Evolutionary conservation across 805 yeast genomes (phyloP).

Genomic region (Kodamaea restingae): DNA sequence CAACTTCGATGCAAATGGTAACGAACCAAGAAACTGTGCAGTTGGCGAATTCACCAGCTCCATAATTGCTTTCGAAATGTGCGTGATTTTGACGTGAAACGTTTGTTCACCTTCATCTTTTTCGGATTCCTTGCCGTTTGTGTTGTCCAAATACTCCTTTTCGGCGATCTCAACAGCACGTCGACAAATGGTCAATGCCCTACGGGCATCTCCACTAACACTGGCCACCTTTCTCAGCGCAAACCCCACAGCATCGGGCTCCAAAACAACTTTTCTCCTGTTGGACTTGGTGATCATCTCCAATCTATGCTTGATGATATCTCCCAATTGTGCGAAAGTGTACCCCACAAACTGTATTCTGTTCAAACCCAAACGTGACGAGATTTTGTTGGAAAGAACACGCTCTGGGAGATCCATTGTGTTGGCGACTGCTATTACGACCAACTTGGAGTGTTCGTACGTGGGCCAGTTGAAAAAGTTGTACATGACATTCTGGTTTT

Average conservation of each 20-base stretch:
- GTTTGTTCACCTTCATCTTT: constrained; percentile 25
- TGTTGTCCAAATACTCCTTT: constrained; percentile 39
- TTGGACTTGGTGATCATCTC: constrained; percentile 37
- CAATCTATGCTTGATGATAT: constrained; percentile 69
- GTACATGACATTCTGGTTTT: constrained; percentile 82
- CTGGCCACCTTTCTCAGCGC: constrained; percentile 93
- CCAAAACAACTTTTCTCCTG: constrained; percentile 43
- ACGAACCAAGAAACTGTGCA: constrained; percentile 49
- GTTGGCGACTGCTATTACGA: constrained; percentile 92
- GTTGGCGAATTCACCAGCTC: constrained; percentile 77
- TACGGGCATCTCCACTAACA: constrained; percentile 95
- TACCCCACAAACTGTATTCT: constrained; percentile 89
- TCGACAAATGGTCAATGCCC: constrained; percentile 83
- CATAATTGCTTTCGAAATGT: constrained; percentile 72
- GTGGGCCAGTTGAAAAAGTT: constrained; percentile 98
- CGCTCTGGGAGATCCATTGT: constrained; percentile 97
- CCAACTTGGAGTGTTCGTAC: constrained; percentile 66
- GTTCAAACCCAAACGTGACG: constrained; percentile 85
- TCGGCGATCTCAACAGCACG: constrained; percentile 90
- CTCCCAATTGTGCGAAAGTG: constrained; percentile 69
- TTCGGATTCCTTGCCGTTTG: constrained; percentile 14
- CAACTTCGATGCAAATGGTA: constrained; percentile 69
- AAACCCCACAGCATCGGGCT: constrained; percentile 78
- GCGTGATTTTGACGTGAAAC: constrained; percentile 62
- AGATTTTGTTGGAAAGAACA: constrained; percentile 77